Conservation (phyloP, 306 rosid genomes). For the apple (Malus domestica) region ASM211411v1 NC_041797.1:245501-246000, state of each 20-base stretch:
- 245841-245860: conserved; percentile 4
- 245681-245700: conserved; percentile 68
- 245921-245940: conserved; percentile 42
- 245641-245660: conserved; percentile 87
- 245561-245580: conserved; percentile 59
- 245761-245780: conserved; percentile 33
- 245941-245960: conserved; percentile 5
- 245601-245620: conserved; percentile 69
- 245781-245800: conserved; percentile 1
- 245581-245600: conserved; percentile 69
- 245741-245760: conserved; percentile 5
- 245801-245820: neutral
- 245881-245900: conserved; percentile 8
- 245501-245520: conserved; percentile 65
- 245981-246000: conserved; percentile 34
- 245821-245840: neutral
- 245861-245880: conserved; percentile 14
- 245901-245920: conserved; percentile 58
- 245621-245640: conserved; percentile 64
- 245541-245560: conserved; percentile 46
- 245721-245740: conserved; percentile 1
- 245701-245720: conserved; percentile 27
- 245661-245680: conserved; percentile 64
- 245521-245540: conserved; percentile 63
- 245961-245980: conserved; percentile 24